phyloP scores from a whole-genome alignment of 208 protist genomes.

The Leishmania guyanensis region DNA sequence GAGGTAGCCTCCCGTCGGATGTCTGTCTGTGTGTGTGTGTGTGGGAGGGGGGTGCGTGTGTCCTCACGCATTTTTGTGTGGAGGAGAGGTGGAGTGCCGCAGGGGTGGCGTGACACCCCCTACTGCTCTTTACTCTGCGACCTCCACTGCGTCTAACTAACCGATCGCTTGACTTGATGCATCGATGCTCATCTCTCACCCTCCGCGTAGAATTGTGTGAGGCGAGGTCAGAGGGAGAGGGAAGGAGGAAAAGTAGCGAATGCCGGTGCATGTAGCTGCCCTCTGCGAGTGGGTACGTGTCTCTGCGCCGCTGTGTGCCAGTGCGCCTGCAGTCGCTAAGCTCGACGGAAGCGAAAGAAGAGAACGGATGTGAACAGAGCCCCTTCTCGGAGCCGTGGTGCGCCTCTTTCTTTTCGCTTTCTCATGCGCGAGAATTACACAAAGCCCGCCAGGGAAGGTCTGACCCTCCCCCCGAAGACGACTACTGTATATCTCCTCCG shows the following conservation, averaged over 20 bases:
- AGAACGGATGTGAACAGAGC: background rate
- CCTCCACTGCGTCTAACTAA: slow-evolving; percentile 8
- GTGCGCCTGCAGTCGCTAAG: background rate
- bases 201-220: background rate
- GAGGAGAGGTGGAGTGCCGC: background rate
- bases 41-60: background rate
- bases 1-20: background rate
- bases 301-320: background rate
- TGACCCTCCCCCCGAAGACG: background rate
- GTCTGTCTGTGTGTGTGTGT: background rate
- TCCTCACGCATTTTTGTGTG: background rate
- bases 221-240: background rate
- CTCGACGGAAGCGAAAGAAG: background rate
- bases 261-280: background rate
- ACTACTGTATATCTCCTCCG: background rate
- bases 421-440: background rate
- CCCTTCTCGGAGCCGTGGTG: background rate
- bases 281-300: background rate
- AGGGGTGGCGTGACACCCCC: background rate
- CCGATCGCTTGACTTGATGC: background rate
- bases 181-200: background rate
- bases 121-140: background rate
- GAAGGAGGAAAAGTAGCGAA: background rate
- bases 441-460: background rate
- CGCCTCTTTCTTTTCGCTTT: background rate